Conservation (phyloP, 2,329 filamentous ascomycete genomes). For the Zasmidium citrigriseum region DNA sequence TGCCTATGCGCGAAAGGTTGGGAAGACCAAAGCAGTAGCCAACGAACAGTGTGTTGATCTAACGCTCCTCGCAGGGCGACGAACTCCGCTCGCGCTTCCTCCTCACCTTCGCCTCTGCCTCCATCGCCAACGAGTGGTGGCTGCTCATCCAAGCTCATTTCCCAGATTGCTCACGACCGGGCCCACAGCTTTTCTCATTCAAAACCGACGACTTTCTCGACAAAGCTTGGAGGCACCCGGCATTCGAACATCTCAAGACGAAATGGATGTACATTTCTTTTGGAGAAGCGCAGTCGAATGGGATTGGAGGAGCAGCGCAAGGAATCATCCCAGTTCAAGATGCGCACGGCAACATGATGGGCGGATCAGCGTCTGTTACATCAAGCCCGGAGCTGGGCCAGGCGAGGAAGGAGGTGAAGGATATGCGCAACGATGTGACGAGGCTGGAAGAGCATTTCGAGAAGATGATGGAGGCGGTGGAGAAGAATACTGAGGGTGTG, state of each 20-base stretch:
- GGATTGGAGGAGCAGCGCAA: conserved; percentile 27
- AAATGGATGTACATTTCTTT: conserved; percentile 36
- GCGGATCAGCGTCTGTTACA: conserved; percentile 15
- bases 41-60: not conserved
- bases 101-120: conserved; percentile 34
- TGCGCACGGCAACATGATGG: conserved; percentile 28
- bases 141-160: conserved; percentile 32
- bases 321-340: conserved; percentile 33
- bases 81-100: conserved; percentile 33
- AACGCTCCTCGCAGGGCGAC: conserved; percentile 19
- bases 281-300: conserved; percentile 17
- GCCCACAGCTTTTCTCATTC: conserved; percentile 36
- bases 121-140: conserved; percentile 36
- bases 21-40: not conserved
- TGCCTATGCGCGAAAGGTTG: conserved; percentile 30
- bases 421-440: conserved; percentile 15
- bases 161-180: conserved; percentile 29
- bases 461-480: conserved; percentile 27
- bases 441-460: conserved; percentile 29
- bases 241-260: conserved; percentile 31
- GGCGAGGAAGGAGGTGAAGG: conserved; percentile 18
- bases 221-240: conserved; percentile 31
- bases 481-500: conserved; percentile 28
- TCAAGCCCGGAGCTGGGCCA: conserved; percentile 16
- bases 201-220: conserved; percentile 28